Base-by-base conservation (phyloP, 306 rosid species). In the Casuarina cunninghamiana region DNA sequence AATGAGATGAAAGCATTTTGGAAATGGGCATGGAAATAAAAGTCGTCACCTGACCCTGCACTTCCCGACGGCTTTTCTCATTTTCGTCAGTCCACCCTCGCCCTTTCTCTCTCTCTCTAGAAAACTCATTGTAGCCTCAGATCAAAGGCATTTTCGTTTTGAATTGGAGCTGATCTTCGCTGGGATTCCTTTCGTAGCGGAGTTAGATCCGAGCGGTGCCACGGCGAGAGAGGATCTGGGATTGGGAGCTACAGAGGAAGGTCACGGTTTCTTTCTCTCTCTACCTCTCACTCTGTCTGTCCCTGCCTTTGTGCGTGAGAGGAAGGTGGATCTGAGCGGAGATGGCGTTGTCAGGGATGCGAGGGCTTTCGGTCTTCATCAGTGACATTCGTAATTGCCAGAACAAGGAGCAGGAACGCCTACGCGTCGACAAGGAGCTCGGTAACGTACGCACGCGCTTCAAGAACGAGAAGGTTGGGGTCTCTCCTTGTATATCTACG, bases 301-400 rank as follows among this genome's bases (percentile, higher is more conserved):
- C 10, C 7, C 19, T 13, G 69, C 16, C 1, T 6, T 21, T 41
- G 11, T 41, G 48, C 7, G 71, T 39, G 71, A 41, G 37, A 17
- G 37, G n/a, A 26, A 71, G 53, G 84, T 79, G 92, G 94, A 90
- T 90, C 99, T 89, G 88, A 73, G 68, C 74, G 79, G 82, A 69
- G 85, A 96, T 96, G 99, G 96, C 99, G 77, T 86, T 90, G 92
- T 93, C 98, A 46, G 98, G 98, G 81, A 96, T 96, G 99, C 79
- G 99, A 85, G 99, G 99, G 41, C 96, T 96, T 79, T 93, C 99
- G 77, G 99, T 96, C 21, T 96, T 96, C 77, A 96, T 96, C 77
- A 96, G 99, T 85, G 98, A 96, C 83, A 53, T 96, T 58, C 99
- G 98, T 57, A 96, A 96, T 88, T 96, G 98, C 81, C 99, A 81